A percentile compares a stretch with the other conserved stretches of the same genome.
phyloP scores from a whole-genome alignment of 1,284 basidiomycete species.

The Gomphus bonarii region DNA sequence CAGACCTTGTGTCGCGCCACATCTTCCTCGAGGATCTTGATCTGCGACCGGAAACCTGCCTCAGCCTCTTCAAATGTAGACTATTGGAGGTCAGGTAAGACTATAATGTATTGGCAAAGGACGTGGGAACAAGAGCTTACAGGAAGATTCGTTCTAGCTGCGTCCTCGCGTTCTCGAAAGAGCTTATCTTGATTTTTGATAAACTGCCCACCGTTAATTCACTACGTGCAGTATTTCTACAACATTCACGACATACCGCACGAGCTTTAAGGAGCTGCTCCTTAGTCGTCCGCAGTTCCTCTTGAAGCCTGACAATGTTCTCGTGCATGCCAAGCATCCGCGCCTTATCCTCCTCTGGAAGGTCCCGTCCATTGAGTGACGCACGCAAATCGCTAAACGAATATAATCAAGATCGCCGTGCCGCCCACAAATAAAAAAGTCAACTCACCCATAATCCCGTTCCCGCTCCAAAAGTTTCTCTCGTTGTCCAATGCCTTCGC shows the following conservation, averaged over 20 bases:
- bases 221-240: background rate
- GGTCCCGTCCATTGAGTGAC: conserved; percentile 59
- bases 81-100: conserved; percentile 22
- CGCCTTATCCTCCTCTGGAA: conserved; percentile 74
- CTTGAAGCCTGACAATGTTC: conserved; percentile 62
- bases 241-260: conserved; percentile 37
- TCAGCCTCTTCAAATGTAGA: conserved; percentile 64
- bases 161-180: conserved; percentile 58
- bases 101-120: background rate
- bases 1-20: conserved; percentile 49
- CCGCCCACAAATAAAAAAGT: conserved; percentile 8
- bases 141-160: conserved; percentile 26
- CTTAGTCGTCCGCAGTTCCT: conserved; percentile 59
- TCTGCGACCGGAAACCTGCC: conserved; percentile 55
- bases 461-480: conserved; percentile 78
- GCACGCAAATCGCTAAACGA: conserved; percentile 57
- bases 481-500: conserved; percentile 75
- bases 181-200: conserved; percentile 89
- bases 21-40: conserved; percentile 64
- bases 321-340: conserved; percentile 70
- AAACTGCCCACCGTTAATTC: conserved; percentile 40
- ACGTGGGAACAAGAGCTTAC: background rate
- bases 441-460: conserved; percentile 60
- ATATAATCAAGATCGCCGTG: background rate
- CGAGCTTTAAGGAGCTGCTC: conserved; percentile 81